phyloP scores from a whole-genome alignment of 306 rosid species.

The Mimosa pudica region DNA sequence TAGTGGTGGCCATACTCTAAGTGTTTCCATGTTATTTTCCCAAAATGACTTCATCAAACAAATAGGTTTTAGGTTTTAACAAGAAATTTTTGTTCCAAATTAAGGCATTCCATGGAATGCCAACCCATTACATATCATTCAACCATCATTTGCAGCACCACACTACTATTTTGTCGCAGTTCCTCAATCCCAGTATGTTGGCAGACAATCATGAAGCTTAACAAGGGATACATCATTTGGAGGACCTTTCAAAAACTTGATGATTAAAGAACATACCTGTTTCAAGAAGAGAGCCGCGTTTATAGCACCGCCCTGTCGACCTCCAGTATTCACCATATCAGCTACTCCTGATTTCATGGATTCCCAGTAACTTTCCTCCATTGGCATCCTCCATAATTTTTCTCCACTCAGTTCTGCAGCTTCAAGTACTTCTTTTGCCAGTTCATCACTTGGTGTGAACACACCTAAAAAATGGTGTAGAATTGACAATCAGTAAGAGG shows the following conservation, averaged over 20 bases:
- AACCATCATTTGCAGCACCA: neutral
- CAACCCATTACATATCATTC: neutral
- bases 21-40: neutral
- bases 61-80: neutral
- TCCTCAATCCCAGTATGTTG: neutral
- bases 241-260: constrained; percentile 1
- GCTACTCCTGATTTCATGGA: constrained; percentile 95
- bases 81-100: neutral
- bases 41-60: neutral
- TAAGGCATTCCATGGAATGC: neutral
- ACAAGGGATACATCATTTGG: constrained; percentile 13
- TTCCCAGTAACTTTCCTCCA: constrained; percentile 99
- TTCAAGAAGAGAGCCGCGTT: constrained; percentile 93
- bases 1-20: neutral
- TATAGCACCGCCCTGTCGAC: constrained; percentile 87
- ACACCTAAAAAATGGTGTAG: constrained; percentile 57
- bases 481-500: constrained; percentile 28
- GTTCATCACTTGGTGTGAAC: constrained; percentile 91
- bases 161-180: neutral
- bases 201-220: neutral
- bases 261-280: constrained; percentile 56
- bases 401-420: constrained; percentile 91
- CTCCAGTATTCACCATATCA: constrained; percentile 94
- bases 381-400: constrained; percentile 93
- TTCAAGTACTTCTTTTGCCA: constrained; percentile 79